A percentile compares a stretch with the other conserved stretches of the same genome.
phyloP scores from a whole-genome alignment of 1,139 yeast species.

The Scheffersomyces cryptocercus region DNA sequence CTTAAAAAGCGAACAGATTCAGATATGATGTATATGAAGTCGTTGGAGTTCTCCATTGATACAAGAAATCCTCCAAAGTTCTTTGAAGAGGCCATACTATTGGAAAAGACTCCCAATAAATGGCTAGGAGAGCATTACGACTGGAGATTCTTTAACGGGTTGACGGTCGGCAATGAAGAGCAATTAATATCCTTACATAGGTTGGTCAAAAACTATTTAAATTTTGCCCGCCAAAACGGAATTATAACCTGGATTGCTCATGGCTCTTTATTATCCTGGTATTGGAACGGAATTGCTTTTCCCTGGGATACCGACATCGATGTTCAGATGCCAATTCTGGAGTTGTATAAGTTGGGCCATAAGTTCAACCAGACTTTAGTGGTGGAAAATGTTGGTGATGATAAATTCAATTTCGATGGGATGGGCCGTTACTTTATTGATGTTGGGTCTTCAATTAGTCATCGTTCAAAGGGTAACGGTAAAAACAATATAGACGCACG shows the following conservation, averaged over 20 bases:
- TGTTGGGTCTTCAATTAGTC: conserved; percentile 18
- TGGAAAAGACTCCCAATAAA: conserved; percentile 16
- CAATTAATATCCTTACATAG: conserved; percentile 30
- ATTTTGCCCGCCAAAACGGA: conserved; percentile 30
- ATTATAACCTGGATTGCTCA: conserved; percentile 45
- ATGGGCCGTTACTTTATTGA: conserved; percentile 20
- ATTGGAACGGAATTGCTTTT: conserved; percentile 27
- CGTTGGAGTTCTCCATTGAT: conserved; percentile 8
- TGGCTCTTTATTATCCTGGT: conserved; percentile 31
- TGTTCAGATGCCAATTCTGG: conserved; percentile 25
- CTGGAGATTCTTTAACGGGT: conserved; percentile 39
- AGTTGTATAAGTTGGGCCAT: conserved; percentile 18
- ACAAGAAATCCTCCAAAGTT: conserved; percentile 27
- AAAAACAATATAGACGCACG: conserved; percentile 22
- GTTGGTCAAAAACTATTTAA: conserved; percentile 30
- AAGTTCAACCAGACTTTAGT: conserved; percentile 22
- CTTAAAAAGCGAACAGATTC: neutral
- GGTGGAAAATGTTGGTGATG: conserved; percentile 20
- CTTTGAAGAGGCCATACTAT: conserved; percentile 32
- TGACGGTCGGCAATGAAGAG: conserved; percentile 27
- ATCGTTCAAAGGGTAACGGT: conserved; percentile 18
- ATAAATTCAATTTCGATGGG: conserved; percentile 16
- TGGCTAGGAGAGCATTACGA: conserved; percentile 47
- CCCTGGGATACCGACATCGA: conserved; percentile 30
- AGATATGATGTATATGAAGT: conserved; percentile 20